These are phyloP conservation scores for Hymenoscyphus salicellus DNA, from an alignment of 2,329 filamentous ascomycete genomes.

Conservation along the genomic window DNA sequence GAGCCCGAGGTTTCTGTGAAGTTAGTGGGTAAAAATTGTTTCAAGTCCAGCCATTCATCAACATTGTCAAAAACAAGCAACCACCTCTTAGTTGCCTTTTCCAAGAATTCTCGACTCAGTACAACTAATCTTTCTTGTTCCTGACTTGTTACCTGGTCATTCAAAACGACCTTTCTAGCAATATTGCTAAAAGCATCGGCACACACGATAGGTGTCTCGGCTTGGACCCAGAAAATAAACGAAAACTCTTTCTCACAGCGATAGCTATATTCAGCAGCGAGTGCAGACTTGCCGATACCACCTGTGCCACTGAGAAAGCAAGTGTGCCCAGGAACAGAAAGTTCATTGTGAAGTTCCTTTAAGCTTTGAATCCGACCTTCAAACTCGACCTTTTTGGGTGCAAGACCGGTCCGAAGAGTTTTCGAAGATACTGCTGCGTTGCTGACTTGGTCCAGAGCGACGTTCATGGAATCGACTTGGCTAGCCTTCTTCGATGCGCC, in stretches of 20 bases:
- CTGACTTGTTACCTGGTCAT: neutral
- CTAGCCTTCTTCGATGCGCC: neutral
- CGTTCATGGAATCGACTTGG: neutral
- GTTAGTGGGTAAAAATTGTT: slow-evolving; percentile 12
- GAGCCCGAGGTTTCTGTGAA: slow-evolving; percentile 22
- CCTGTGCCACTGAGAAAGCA: slow-evolving; percentile 23
- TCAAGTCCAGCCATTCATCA: slow-evolving; percentile 11
- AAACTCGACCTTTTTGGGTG: slow-evolving; percentile 3
- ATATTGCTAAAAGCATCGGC: neutral
- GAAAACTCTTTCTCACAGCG: slow-evolving; percentile 9
- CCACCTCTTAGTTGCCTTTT: slow-evolving; percentile 7
- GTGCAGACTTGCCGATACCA: slow-evolving; percentile 26
- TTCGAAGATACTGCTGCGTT: neutral
- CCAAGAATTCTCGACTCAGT: neutral
- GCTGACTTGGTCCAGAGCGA: neutral
- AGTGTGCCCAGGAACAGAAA: neutral
- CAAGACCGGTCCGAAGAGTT: slow-evolving; percentile 1
- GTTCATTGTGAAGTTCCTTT: neutral
- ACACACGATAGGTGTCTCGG: neutral
- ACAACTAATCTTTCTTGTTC: neutral
- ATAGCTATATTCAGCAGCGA: slow-evolving; percentile 22
- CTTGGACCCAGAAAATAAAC: slow-evolving; percentile 8
- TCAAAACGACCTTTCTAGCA: slow-evolving; percentile 1
- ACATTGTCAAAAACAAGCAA: slow-evolving; percentile 29
- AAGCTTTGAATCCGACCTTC: neutral